Conservation (phyloP, 2,329 filamentous ascomycete genomes). For the Coccinonectria pachysandricola region DNA sequence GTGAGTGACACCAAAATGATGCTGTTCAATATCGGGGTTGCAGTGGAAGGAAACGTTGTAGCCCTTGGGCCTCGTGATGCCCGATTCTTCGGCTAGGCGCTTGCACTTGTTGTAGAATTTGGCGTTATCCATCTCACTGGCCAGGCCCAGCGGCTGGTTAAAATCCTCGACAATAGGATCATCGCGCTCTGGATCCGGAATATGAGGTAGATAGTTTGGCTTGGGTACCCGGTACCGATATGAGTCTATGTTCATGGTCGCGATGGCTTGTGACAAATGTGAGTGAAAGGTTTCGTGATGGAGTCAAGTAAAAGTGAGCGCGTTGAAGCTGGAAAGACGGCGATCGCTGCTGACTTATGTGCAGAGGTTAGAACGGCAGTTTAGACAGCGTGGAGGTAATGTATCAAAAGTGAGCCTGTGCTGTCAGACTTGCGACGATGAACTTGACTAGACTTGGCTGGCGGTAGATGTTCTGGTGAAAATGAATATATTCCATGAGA, state of each 20-base stretch:
- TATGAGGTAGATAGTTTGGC: constrained; percentile 51
- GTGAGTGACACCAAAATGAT: constrained; percentile 94
- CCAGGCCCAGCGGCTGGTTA: constrained; percentile 37
- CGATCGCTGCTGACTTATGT: too few relatives aligned
- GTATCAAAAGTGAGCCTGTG: too few relatives aligned
- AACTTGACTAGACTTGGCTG: too few relatives aligned
- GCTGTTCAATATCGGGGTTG: constrained; percentile 87
- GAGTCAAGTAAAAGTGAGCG: constrained; percentile 1
- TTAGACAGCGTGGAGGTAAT: too few relatives aligned
- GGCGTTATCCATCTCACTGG: constrained; percentile 44
- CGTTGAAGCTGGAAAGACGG: constrained; percentile 2
- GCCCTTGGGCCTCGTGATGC: constrained; percentile 69
- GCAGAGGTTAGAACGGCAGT: too few relatives aligned
- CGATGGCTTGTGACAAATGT: too few relatives aligned
- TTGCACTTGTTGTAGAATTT: constrained; percentile 48
- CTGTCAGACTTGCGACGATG: too few relatives aligned
- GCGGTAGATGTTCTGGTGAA: too few relatives aligned
- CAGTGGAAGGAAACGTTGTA: constrained; percentile 93
- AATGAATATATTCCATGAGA: too few relatives aligned
- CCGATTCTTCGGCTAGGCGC: constrained; percentile 47
- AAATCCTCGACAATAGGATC: constrained; percentile 42
- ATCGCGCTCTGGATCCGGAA: constrained; percentile 39
- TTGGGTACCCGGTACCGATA: constrained; percentile 46
- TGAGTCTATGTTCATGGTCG: constrained; percentile 30
- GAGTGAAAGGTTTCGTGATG: too few relatives aligned